phyloP scores from a whole-genome alignment of 371 early-diverging fungal genomes.

The Chytridiales sp. region DNA sequence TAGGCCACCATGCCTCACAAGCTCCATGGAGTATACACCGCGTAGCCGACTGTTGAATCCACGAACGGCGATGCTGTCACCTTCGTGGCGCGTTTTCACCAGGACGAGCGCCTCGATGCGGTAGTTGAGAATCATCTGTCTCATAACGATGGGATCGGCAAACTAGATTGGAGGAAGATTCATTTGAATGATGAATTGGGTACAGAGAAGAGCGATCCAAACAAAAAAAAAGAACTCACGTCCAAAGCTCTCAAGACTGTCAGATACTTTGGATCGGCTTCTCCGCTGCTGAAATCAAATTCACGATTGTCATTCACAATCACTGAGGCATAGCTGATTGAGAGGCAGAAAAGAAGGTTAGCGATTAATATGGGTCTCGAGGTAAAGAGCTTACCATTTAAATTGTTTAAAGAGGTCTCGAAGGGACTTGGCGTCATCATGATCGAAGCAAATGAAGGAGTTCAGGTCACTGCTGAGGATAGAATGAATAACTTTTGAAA shows the following conservation, averaged over 20 bases:
- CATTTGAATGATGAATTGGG: no score
- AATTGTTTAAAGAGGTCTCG: no score
- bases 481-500: conserved; percentile 67
- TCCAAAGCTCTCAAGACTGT: conserved; percentile 73
- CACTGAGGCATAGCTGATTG: conserved; percentile 11
- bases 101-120: conserved; percentile 77
- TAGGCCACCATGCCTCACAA: conserved; percentile 67
- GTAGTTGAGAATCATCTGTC: conserved; percentile 71
- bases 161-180: not conserved
- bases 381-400: no score
- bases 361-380: no score
- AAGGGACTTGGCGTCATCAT: conserved; percentile 65
- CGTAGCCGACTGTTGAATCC: conserved; percentile 31
- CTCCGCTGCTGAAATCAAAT: conserved; percentile 71
- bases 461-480: conserved; percentile 65
- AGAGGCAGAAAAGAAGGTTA: no score
- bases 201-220: no score
- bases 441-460: conserved; percentile 73
- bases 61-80: conserved; percentile 65
- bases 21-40: conserved; percentile 75
- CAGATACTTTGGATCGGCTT: conserved; percentile 61
- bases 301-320: conserved; percentile 22
- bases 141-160: conserved; percentile 69
- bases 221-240: conserved; percentile 7
- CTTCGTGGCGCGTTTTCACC: conserved; percentile 67